phyloP scores from a whole-genome alignment of 768 basidiomycete genomes.

The Mycena floridula region DNA sequence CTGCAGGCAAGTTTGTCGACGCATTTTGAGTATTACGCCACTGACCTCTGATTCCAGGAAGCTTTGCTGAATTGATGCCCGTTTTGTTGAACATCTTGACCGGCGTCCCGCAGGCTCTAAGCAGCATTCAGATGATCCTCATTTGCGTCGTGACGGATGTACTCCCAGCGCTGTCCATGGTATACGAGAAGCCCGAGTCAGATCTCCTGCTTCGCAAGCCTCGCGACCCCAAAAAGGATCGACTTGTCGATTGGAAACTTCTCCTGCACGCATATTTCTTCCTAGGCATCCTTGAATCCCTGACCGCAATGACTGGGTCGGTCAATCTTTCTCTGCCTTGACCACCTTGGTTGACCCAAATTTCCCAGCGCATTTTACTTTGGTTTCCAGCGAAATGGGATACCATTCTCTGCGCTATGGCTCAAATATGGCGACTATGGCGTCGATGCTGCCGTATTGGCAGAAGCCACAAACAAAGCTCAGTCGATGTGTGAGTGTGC shows the following conservation, averaged over 20 bases:
- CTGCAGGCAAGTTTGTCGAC: slow-evolving; percentile 38
- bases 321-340: background rate
- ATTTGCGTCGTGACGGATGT: slow-evolving; percentile 58
- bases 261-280: slow-evolving; percentile 55
- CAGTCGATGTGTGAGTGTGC: background rate
- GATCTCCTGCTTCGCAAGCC: slow-evolving; percentile 52
- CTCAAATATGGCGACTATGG: slow-evolving; percentile 38
- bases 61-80: slow-evolving; percentile 59
- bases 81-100: slow-evolving; percentile 43
- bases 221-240: slow-evolving; percentile 48
- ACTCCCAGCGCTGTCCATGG: slow-evolving; percentile 45
- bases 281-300: slow-evolving; percentile 40
- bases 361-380: slow-evolving; percentile 34
- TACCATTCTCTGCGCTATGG: slow-evolving; percentile 41
- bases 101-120: slow-evolving; percentile 29
- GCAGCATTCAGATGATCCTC: slow-evolving; percentile 37
- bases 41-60: too few species aligned
- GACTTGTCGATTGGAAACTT: slow-evolving; percentile 46
- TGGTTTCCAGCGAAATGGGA: slow-evolving; percentile 34
- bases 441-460: slow-evolving; percentile 26
- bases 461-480: background rate
- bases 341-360: too few species aligned
- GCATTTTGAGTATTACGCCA: background rate
- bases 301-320: slow-evolving; percentile 44
- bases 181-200: slow-evolving; percentile 55